These are phyloP conservation scores for Schizonepeta tenuifolia DNA, from an alignment of 257 asterid species.

Conservation along the genomic window DNA sequence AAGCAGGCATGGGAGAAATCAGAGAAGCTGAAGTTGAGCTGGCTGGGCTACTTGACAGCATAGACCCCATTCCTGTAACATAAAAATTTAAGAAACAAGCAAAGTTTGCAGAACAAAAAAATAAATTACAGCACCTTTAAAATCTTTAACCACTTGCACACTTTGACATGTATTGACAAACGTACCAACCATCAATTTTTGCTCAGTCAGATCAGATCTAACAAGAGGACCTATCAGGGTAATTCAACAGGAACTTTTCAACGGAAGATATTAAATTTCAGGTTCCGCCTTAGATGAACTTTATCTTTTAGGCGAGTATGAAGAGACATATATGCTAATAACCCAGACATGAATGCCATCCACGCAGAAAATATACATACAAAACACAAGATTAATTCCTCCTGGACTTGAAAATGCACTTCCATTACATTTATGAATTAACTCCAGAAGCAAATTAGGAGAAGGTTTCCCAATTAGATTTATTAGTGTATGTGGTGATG, in stretches of 20 bases:
- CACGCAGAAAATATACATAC: neutral
- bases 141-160: too few relatives aligned
- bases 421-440: neutral
- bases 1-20: slow-evolving; percentile 75
- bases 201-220: slow-evolving; percentile 16
- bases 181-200: slow-evolving; percentile 24
- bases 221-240: slow-evolving; percentile 8
- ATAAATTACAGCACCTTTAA: neutral
- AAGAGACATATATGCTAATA: neutral
- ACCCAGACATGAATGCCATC: neutral
- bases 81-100: slow-evolving; percentile 21
- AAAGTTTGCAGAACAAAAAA: neutral
- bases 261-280: slow-evolving; percentile 9
- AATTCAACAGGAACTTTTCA: neutral
- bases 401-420: slow-evolving; percentile 7
- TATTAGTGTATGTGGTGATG: neutral
- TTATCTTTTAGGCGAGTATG: neutral
- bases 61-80: slow-evolving; percentile 72
- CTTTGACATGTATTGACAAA: slow-evolving; percentile 25
- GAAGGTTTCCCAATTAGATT: neutral
- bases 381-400: neutral
- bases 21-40: slow-evolving; percentile 84
- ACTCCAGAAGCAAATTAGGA: neutral
- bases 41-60: slow-evolving; percentile 81
- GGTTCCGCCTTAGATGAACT: slow-evolving; percentile 13